A percentile compares a stretch with the other conserved stretches of the same genome.
Conservation (phyloP, 1,139 yeast genomes). For the Yamadazyma dushanensis region DNA sequence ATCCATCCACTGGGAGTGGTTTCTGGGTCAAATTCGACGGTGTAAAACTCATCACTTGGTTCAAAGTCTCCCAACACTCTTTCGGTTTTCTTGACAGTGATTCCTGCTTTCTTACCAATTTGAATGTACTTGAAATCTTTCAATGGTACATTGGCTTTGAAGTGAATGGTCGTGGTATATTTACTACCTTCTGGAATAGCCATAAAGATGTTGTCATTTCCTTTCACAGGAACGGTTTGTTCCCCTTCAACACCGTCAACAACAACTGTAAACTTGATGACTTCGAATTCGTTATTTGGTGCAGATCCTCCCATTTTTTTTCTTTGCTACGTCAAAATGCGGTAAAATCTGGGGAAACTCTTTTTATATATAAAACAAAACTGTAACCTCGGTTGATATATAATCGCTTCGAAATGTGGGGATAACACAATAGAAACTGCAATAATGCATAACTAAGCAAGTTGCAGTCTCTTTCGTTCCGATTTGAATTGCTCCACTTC, state of each 20-base stretch:
- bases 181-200: slow-evolving; percentile 42
- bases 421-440: too few species aligned
- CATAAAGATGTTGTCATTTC: slow-evolving; percentile 26
- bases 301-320: slow-evolving; percentile 7
- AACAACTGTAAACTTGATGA: slow-evolving; percentile 31
- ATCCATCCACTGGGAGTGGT: slow-evolving; percentile 44
- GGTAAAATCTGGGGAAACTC: background rate
- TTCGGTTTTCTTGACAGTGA: slow-evolving; percentile 34
- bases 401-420: too few species aligned
- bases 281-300: slow-evolving; percentile 31
- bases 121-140: slow-evolving; percentile 38
- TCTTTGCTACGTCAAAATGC: background rate
- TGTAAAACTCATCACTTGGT: slow-evolving; percentile 30
- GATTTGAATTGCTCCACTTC: slow-evolving; percentile 42
- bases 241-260: slow-evolving; percentile 34
- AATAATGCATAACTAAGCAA: too few species aligned
- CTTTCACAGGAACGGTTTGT: slow-evolving; percentile 26
- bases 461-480: background rate
- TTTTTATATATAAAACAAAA: background rate
- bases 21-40: slow-evolving; percentile 35
- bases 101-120: slow-evolving; percentile 39
- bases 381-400: background rate
- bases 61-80: slow-evolving; percentile 32
- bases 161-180: slow-evolving; percentile 34
- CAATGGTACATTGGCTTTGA: slow-evolving; percentile 33